phyloP scores from a whole-genome alignment of 2,329 filamentous ascomycete species.

The Ambrosiella cleistominuta region DNA sequence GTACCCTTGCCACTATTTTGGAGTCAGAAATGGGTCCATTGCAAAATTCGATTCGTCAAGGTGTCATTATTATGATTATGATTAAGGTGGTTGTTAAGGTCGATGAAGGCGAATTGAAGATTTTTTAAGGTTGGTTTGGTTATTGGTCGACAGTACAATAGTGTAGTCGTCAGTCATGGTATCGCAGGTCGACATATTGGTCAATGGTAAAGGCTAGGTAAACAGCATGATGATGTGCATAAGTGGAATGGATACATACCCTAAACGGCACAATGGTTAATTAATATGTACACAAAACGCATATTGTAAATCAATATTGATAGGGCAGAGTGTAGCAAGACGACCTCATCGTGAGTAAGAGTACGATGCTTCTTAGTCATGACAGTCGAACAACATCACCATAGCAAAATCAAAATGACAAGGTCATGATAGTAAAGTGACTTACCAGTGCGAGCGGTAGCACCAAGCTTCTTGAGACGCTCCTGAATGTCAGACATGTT shows the following conservation, averaged over 20 bases:
- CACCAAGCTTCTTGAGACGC: conserved; percentile 42
- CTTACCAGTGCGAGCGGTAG: conserved; percentile 48
- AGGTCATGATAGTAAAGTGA: not conserved
- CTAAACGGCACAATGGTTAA: conserved; percentile 14
- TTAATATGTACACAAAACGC: conserved; percentile 3
- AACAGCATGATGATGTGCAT: conserved; percentile 2
- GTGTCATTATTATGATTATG: not conserved
- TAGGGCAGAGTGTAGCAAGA: not conserved
- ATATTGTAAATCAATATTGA: not conserved
- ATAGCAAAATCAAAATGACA: not conserved
- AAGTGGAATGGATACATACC: conserved; percentile 10
- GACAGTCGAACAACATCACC: not conserved
- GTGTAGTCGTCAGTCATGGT: not conserved
- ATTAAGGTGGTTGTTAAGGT: not conserved
- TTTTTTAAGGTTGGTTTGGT: not conserved
- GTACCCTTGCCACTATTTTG: conserved; percentile 75
- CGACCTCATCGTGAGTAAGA: not conserved
- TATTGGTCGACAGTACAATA: not conserved
- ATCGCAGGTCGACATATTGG: not conserved
- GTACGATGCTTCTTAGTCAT: not conserved
- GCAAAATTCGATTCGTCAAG: conserved; percentile 8
- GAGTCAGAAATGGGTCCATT: conserved; percentile 5
- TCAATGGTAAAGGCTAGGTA: not conserved
- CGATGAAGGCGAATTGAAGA: not conserved
- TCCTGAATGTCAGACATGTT: conserved; percentile 40